Conservation (phyloP, 345 rosid genomes). For the Sapria himalayana region DNA sequence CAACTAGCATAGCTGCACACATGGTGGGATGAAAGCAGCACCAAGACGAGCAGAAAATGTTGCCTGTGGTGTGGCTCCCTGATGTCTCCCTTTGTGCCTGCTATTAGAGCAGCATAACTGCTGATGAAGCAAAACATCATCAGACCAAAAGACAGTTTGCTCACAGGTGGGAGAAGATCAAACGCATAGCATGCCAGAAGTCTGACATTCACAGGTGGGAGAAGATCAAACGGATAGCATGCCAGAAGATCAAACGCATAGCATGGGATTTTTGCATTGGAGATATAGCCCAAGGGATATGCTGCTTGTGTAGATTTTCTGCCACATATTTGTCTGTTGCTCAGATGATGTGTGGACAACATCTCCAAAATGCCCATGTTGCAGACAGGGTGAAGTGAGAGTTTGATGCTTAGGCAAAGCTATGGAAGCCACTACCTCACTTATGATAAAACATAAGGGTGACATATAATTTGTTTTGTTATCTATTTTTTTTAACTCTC, state of each 20-base stretch:
- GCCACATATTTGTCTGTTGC: no score
- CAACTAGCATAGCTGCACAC: conserved; percentile 19
- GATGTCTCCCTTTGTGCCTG: conserved; percentile 14
- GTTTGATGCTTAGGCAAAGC: no score
- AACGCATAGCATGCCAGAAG: conserved; percentile 19
- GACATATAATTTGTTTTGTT: no score
- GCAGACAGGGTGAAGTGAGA: no score
- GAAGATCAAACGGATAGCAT: no score
- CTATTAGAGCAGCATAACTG: conserved; percentile 20
- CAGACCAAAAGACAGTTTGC: conserved; percentile 17
- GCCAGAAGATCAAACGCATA: no score
- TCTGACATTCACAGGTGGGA: conserved; percentile 15
- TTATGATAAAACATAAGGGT: no score
- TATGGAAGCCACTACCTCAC: no score
- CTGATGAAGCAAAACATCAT: conserved; percentile 18
- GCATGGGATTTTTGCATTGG: conserved; percentile 16
- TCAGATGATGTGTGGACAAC: no score
- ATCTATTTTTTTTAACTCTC: no score
- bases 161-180: conserved; percentile 19
- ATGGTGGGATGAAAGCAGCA: conserved; percentile 18
- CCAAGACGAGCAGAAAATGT: conserved; percentile 19
- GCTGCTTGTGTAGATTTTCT: conserved; percentile 20
- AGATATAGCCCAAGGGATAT: conserved; percentile 15
- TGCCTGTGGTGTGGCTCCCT: conserved; percentile 19
- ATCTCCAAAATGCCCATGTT: no score